phyloP scores from a whole-genome alignment of 768 basidiomycete species.

The Boletus patriciae region DNA sequence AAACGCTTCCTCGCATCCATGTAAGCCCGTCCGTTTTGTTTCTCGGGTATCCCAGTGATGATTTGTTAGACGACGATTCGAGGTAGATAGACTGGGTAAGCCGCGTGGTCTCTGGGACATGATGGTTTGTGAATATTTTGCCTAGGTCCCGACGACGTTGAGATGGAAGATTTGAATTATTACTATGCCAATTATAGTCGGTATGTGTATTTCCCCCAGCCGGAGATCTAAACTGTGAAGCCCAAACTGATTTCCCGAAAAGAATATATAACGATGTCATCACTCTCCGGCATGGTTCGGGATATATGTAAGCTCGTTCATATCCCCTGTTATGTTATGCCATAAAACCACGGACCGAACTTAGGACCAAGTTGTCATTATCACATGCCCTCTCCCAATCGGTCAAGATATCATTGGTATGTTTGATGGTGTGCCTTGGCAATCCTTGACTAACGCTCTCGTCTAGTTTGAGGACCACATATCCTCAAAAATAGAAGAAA shows the following conservation, averaged over 20 bases:
- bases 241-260: slow-evolving; percentile 30
- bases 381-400: slow-evolving; percentile 96
- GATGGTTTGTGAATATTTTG: slow-evolving; percentile 2
- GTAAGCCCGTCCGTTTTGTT: slow-evolving; percentile 48
- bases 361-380: slow-evolving; percentile 91
- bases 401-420: slow-evolving; percentile 90
- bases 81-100: slow-evolving; percentile 81
- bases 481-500: slow-evolving; percentile 91
- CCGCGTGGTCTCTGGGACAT: slow-evolving; percentile 1
- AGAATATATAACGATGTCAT: slow-evolving; percentile 98
- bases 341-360: slow-evolving; percentile 4
- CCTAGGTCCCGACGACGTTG: slow-evolving; percentile 82
- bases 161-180: slow-evolving; percentile 96
- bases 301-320: slow-evolving; percentile 75
- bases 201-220: slow-evolving; percentile 40
- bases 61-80: slow-evolving; percentile 79
- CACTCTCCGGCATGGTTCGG: slow-evolving; percentile 88
- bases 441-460: background rate
- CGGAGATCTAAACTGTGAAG: slow-evolving; percentile 24
- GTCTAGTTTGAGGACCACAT: slow-evolving; percentile 87
- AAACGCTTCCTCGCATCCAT: slow-evolving; percentile 86
- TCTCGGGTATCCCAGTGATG: background rate
- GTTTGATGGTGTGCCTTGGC: slow-evolving; percentile 17
- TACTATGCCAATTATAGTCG: slow-evolving; percentile 97
- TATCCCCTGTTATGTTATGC: slow-evolving; percentile 9